These are phyloP conservation scores for Leccinum imitatum DNA, from an alignment of 768 basidiomycete species.

Conservation along the genomic window DNA sequence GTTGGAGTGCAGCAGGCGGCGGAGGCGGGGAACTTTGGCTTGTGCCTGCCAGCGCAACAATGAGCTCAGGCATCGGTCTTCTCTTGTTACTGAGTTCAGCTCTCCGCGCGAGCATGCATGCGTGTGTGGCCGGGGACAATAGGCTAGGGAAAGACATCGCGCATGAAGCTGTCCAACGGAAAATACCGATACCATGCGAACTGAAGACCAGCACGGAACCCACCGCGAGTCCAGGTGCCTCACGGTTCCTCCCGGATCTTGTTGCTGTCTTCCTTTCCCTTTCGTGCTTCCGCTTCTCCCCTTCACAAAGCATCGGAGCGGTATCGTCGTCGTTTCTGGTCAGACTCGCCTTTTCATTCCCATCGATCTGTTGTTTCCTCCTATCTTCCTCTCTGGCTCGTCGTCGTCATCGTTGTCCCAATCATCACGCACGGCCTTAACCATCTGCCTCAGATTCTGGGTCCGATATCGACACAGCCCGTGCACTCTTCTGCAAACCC, in stretches of 20 bases:
- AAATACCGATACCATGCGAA: not conserved
- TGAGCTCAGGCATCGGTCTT: constrained; percentile 32
- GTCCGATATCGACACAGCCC: too few relatives aligned
- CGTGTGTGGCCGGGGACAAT: not conserved
- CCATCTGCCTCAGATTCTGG: not conserved
- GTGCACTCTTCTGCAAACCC: too few relatives aligned
- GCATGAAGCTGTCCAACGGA: not conserved
- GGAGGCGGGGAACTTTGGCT: constrained; percentile 43
- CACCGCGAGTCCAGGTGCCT: constrained; percentile 27
- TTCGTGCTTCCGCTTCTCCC: not conserved
- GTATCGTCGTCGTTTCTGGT: too few relatives aligned
- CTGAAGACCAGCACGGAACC: not conserved
- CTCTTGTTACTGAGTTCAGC: constrained; percentile 44
- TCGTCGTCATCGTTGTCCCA: too few relatives aligned
- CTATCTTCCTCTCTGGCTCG: not conserved
- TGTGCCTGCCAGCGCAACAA: constrained; percentile 43
- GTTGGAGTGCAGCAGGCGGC: constrained; percentile 57
- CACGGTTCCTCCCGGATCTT: constrained; percentile 60
- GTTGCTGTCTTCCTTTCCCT: constrained; percentile 35
- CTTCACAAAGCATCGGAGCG: not conserved
- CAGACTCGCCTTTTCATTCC: not conserved
- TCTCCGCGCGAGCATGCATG: not conserved
- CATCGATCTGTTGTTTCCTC: not conserved
- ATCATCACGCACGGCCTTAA: constrained; percentile 42
- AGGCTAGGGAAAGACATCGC: not conserved